Conservation (phyloP, 202 grass and related monocot genomes). For the Zizania palustris region DNA sequence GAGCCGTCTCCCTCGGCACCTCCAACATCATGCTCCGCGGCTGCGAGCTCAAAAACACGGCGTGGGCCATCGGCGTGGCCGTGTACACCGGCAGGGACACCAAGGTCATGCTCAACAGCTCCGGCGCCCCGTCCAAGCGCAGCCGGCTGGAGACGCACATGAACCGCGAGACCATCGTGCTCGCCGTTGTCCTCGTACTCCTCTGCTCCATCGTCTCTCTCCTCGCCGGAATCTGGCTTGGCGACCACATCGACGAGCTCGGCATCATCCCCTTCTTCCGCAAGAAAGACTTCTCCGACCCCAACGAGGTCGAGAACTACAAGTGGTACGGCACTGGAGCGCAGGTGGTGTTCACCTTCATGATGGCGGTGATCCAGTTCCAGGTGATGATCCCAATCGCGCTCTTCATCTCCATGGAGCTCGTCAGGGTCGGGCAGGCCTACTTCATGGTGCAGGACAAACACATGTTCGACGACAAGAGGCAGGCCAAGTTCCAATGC, state of each 20-base stretch:
- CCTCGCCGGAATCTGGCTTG: conserved; percentile 73
- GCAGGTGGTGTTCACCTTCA: conserved; percentile 73
- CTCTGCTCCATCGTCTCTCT: conserved; percentile 61
- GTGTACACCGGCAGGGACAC: conserved; percentile 92
- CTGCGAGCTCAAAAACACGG: conserved; percentile 92
- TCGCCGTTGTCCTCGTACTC: conserved; percentile 47
- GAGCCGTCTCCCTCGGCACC: conserved; percentile 65
- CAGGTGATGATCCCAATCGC: conserved; percentile 86
- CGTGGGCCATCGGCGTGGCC: conserved; percentile 70
- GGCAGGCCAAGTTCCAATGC: conserved; percentile 73
- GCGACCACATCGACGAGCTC: conserved; percentile 50
- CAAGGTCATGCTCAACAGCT: conserved; percentile 97
- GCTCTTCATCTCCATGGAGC: conserved; percentile 92
- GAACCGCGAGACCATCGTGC: conserved; percentile 75
- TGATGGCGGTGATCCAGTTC: conserved; percentile 72
- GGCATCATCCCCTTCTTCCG: conserved; percentile 64
- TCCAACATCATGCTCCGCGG: conserved; percentile 86
- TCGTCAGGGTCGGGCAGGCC: conserved; percentile 71
- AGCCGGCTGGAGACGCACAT: conserved; percentile 80
- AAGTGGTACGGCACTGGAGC: conserved; percentile 65
- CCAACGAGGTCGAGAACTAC: conserved; percentile 22
- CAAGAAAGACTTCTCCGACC: conserved; percentile 51
- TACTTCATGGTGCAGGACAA: conserved; percentile 89
- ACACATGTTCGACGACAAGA: conserved; percentile 55
- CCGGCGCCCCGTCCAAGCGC: conserved; percentile 84